Evolutionary conservation across 345 rosid genomes (phyloP), one percentile per base, ranked within the genome.

Genomic region (Lagerstroemia speciosa): DNA sequence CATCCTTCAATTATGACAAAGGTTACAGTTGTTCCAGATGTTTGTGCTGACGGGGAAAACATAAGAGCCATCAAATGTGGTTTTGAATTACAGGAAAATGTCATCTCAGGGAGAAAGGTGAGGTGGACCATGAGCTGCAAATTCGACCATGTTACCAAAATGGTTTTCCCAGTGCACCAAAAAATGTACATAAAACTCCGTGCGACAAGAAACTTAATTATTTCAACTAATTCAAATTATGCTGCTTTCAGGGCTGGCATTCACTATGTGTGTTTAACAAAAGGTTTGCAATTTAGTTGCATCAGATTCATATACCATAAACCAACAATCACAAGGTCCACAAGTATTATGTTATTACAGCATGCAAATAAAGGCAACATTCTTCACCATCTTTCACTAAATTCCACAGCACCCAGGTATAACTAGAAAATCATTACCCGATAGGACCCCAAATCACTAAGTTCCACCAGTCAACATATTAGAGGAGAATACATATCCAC

Each of bases 11-110:
- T 90, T 76, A 95, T 85, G n/a, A 84, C 87, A 78, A 95, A 90
- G 66, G 99, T 88, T 71, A 92, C 98, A 14, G 99, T 92, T n/a
- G 98, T 95, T 71, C 98, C 98, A 1, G 98, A 92, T 10, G 88
- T 87, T 80, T 85, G 87, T 24, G 93, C 98, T 92, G 90, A 62
- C 69, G 82, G 57, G n/a, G 50, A 53, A 27, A 60, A 68, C 19
- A 26, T 27, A 33, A n/a, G n/a, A 64, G 15, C 15, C 48, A 64
- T 26, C 62, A 57, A 14, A 6, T 9, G 26, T 4, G 14, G 26
- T 53, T 53, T 7, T 10, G 32, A 57, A 57, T 19, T 3, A 57
- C 30, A 57, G 26, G 17, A 57, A 24, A 24, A 8, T 17, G 26
- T 48, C 55, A 48, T 48, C 55, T 48, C 55, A 48, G n/a, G 17